Base-by-base conservation (phyloP, 177 flowering plant genomes). In the Vitis hybrid region DNA sequence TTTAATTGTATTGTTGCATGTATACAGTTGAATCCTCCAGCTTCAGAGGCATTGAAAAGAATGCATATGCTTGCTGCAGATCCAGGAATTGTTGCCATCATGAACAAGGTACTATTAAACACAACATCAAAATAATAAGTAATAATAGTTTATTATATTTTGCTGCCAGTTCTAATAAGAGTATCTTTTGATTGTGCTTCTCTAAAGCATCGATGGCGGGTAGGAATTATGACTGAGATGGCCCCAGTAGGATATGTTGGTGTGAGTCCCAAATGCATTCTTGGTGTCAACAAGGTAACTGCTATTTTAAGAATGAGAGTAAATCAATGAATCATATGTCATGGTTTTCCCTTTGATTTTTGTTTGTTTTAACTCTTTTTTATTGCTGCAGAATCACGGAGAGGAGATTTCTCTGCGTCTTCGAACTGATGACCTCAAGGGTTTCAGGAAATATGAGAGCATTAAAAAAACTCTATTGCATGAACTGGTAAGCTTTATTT, bases 171-270 rank as follows among this genome's bases (percentile, higher is more conserved):
- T 53, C 76, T 76, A 62, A 77, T 67, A 53, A 21, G 26, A 26
- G 26, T 66, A 3, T 14, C 12, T 65, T 58, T 55, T 74, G 3
- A 13, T 66, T 75, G 48, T 70, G 51, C 31, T 39, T 66, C 61
- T 56, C 57, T 79, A 60, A 76, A 93, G 99, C 92, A 95, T 85
- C 90, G 80, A 4, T 95, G 99, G 99, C 87, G 88, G 53, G 93
- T 95, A 59, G 97, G 97, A 74, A 86, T 93, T 68, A 89, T 95
- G 98, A 87, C 94, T n/a, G 99, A 95, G 89, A 77, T 95, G 94
- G 98, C 98, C 19, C 99, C 99, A 49, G 87, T 83, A 71, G 99
- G 99, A 67, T 88, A 90, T 85, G 99, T 95, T 74, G 99, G 99
- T 65, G 76, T 95, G 19, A 91, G 93, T 70, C 95, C 99, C 13